Evolutionary conservation across 805 yeast genomes (phyloP), one percentile per base, ranked within the genome.

Genomic region (Suhomyces kilbournensis): DNA sequence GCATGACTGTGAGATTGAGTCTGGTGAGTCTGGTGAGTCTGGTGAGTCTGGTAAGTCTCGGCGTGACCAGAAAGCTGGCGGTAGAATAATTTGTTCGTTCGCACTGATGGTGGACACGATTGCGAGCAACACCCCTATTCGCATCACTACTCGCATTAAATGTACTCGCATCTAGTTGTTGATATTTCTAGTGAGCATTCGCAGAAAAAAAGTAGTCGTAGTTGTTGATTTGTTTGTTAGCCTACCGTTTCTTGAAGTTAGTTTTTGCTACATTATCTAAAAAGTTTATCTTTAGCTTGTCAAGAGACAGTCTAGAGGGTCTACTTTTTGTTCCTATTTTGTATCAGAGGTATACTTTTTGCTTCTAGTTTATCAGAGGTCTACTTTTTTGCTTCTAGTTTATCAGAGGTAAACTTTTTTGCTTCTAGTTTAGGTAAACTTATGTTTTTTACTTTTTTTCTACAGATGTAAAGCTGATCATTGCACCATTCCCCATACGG

Each of bases 401-500:
- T n/a, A n/a, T n/a, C n/a, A n/a, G n/a, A n/a, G n/a, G n/a, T n/a
- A n/a, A n/a, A n/a, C n/a, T n/a, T n/a, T n/a, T n/a, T n/a, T n/a
- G n/a, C n/a, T n/a, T n/a, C n/a, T n/a, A n/a, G n/a, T n/a, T n/a
- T n/a, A n/a, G n/a, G n/a, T n/a, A n/a, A n/a, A n/a, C n/a, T n/a
- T n/a, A n/a, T n/a, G n/a, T n/a, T n/a, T n/a, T 22, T 23, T 23
- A 2, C 26, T 23, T 23, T 30, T 12, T 17, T 17, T 22, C 44
- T 47, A 47, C 45, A 48, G 42, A 48, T 45, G 53, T 50, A 38
- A 46, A 45, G 55, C 70, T 69, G 74, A 79, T 81, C 85, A 74
- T 81, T 81, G 85, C 85, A 81, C 78, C 84, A 68, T 64, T 69
- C 78, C 86, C 79, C 88, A 83, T 81, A 75, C 85, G 85, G 85